These are phyloP conservation scores for Chlorella sorokiniana DNA, from an alignment of 139 green algal genomes.

Conservation along the genomic window DNA sequence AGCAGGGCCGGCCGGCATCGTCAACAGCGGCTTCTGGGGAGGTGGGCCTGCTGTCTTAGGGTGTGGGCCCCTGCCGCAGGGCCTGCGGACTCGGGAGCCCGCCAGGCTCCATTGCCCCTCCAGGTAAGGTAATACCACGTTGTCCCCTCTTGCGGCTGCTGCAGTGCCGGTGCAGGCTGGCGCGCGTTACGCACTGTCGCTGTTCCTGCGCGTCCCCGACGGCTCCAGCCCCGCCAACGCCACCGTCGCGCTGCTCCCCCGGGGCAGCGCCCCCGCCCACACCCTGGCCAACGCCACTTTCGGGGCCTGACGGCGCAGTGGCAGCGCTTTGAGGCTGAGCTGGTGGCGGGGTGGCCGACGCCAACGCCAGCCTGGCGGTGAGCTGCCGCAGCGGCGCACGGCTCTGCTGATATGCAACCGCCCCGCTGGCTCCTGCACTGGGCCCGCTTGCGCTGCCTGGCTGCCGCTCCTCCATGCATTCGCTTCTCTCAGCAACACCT, in stretches of 20 bases:
- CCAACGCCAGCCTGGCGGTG: conserved; percentile 16
- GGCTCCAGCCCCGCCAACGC: background rate
- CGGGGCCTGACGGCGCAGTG: background rate
- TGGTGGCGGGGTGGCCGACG: conserved; percentile 4
- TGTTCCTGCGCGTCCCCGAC: conserved; percentile 18
- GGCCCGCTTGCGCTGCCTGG: background rate
- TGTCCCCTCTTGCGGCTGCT: background rate
- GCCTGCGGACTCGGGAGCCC: background rate
- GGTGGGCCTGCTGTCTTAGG: background rate
- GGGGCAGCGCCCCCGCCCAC: background rate
- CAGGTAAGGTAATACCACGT: too few species aligned
- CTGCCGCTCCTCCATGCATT: too few species aligned
- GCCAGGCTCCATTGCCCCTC: too few species aligned
- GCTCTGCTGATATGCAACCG: background rate
- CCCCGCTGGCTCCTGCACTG: background rate
- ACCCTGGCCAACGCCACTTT: background rate
- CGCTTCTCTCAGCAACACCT: too few species aligned
- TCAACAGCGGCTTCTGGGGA: conserved; percentile 57
- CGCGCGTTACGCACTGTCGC: background rate
- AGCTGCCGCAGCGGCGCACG: background rate
- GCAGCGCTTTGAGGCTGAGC: background rate
- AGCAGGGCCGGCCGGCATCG: conserved; percentile 33
- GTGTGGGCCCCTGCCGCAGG: too few species aligned
- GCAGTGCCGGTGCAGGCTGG: conserved; percentile 28
- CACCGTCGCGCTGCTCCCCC: background rate